Evolutionary conservation across 768 basidiomycete species (phyloP).

Genomic region (Dendrothele bispora): DNA sequence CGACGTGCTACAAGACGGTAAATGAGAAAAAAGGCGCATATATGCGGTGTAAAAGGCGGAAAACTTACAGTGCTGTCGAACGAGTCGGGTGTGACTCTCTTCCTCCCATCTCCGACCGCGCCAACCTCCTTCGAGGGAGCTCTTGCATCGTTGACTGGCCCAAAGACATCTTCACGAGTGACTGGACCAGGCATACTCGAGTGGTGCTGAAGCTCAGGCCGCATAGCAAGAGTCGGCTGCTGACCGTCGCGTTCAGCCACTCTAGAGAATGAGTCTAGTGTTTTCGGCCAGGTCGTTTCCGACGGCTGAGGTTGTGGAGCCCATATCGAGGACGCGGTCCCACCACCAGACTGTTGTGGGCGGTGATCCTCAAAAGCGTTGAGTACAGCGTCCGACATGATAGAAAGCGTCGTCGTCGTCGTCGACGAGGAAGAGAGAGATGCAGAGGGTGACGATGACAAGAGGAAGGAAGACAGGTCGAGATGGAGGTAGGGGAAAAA

Average conservation of each 20-base stretch:
- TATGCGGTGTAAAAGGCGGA: conserved; percentile 20
- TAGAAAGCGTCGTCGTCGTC: not conserved
- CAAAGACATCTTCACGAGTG: conserved; percentile 67
- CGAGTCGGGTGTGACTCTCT: conserved; percentile 56
- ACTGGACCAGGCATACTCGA: conserved; percentile 24
- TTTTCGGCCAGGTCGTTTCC: conserved; percentile 66
- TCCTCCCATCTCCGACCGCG: conserved; percentile 80
- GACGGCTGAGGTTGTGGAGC: conserved; percentile 76
- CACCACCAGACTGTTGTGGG: conserved; percentile 8
- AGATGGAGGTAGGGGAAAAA: conserved; percentile 1
- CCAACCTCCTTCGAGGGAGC: conserved; percentile 51
- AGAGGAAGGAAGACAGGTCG: not conserved
- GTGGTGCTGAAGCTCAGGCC: conserved; percentile 23
- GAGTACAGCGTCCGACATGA: conserved; percentile 6
- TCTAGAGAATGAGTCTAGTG: conserved; percentile 61
- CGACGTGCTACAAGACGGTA: conserved; percentile 58
- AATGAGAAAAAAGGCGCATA: conserved; percentile 16
- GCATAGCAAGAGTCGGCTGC: conserved; percentile 14
- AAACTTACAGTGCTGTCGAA: conserved; percentile 50
- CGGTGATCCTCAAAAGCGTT: conserved; percentile 7
- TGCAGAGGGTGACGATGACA: too few species aligned
- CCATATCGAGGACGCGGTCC: conserved; percentile 65
- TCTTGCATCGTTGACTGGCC: conserved; percentile 42
- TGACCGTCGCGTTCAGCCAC: conserved; percentile 42
- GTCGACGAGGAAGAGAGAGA: conserved; percentile 1